Conservation (phyloP, 176 grass and related monocot genomes). For the Aechmea fasciata region DNA sequence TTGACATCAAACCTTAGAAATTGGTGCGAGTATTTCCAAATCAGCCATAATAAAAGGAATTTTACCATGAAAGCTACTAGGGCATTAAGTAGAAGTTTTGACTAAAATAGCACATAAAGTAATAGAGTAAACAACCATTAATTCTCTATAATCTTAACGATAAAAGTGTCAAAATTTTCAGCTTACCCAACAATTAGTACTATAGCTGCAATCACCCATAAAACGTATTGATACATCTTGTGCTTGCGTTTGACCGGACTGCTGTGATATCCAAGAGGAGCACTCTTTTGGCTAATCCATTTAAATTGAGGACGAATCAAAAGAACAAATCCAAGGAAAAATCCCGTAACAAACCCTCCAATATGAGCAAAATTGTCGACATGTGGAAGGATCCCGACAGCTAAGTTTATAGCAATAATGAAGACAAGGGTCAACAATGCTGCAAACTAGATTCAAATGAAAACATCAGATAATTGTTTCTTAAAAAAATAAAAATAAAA, state of each 20-base stretch:
- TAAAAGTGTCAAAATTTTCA: neutral
- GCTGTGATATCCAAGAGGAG: conserved; percentile 42
- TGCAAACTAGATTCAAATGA: conserved; percentile 37
- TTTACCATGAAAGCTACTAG: neutral
- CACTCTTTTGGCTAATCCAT: conserved; percentile 74
- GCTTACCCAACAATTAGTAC: conserved; percentile 53
- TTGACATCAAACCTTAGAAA: no score
- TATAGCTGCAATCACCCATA: conserved; percentile 40
- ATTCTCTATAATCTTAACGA: no score
- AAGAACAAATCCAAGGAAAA: conserved; percentile 88
- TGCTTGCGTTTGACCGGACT: conserved; percentile 51
- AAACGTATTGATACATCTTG: conserved; percentile 72
- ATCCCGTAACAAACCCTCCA: conserved; percentile 78
- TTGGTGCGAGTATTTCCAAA: no score
- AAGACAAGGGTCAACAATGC: conserved; percentile 63
- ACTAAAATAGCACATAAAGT: no score
- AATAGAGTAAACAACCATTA: no score
- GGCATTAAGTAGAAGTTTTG: no score
- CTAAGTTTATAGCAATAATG: conserved; percentile 74
- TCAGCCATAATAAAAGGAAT: neutral
- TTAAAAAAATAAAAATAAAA: conserved; percentile 8
- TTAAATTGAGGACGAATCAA: conserved; percentile 70
- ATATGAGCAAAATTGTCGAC: conserved; percentile 96
- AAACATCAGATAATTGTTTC: conserved; percentile 1
- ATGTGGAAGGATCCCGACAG: conserved; percentile 70